phyloP scores from a whole-genome alignment of 2,329 filamentous ascomycete species.

The Fusarium sp. region DNA sequence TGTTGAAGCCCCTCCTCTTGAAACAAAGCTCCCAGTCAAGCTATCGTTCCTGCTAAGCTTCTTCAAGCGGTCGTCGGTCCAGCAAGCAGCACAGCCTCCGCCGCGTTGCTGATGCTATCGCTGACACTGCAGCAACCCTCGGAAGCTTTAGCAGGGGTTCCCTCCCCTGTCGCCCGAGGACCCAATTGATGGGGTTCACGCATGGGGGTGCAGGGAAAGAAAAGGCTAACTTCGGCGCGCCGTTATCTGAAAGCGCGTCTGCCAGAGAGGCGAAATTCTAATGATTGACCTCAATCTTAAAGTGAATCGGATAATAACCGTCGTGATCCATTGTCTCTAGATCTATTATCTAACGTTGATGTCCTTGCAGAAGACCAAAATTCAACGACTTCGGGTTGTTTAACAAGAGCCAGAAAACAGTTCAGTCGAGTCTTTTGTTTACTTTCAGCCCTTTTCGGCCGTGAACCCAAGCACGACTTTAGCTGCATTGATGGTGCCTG shows the following conservation, averaged over 20 bases:
- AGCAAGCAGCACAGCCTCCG: constrained; percentile 48
- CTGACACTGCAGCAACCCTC: constrained; percentile 45
- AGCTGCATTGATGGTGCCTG: constrained; percentile 38
- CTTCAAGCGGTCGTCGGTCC: constrained; percentile 7
- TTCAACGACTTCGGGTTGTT: neutral
- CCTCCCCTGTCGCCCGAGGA: constrained; percentile 38
- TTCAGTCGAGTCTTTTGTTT: constrained; percentile 27
- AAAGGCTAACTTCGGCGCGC: neutral
- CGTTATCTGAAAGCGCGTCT: neutral
- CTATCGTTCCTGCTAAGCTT: constrained; percentile 22
- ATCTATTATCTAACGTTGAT: too few species aligned
- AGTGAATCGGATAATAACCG: neutral
- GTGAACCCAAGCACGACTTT: constrained; percentile 31
- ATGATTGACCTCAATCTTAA: too few species aligned
- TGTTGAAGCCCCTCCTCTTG: constrained; percentile 46
- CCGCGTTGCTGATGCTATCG: constrained; percentile 45
- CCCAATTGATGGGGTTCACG: constrained; percentile 18
- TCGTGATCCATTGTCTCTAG: too few species aligned
- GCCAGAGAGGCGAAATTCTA: neutral
- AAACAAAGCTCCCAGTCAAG: constrained; percentile 43
- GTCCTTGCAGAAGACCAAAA: neutral
- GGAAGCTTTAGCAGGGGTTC: constrained; percentile 38
- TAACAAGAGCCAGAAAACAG: constrained; percentile 11
- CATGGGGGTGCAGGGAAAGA: constrained; percentile 8
- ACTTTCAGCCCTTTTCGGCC: constrained; percentile 41